Conservation (phyloP, 2,329 filamentous ascomycete species). For the Rhynchosporium graminicola region DNA sequence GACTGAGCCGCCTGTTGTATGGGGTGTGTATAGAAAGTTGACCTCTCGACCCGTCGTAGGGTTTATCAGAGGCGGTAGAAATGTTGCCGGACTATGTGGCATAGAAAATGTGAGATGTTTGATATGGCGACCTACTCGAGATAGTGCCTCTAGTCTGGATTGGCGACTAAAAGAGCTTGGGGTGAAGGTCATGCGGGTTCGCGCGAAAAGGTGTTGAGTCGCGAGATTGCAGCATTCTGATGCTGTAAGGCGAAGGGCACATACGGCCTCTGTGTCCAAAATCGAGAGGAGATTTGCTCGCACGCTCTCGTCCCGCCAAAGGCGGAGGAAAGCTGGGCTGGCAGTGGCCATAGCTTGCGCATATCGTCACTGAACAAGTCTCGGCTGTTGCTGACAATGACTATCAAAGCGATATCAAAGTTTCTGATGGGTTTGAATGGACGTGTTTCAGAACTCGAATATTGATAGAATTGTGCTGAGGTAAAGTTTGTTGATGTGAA, state of each 20-base stretch:
- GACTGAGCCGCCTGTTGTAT: slow-evolving; percentile 63
- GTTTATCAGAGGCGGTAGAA: slow-evolving; percentile 81
- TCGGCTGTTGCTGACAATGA: slow-evolving; percentile 18
- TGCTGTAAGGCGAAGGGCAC: slow-evolving; percentile 64
- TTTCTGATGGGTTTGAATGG: slow-evolving; percentile 3
- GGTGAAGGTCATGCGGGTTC: slow-evolving; percentile 69
- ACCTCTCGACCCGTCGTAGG: slow-evolving; percentile 75
- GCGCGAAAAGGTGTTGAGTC: slow-evolving; percentile 68
- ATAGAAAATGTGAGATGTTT: slow-evolving; percentile 77
- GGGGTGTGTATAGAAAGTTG: slow-evolving; percentile 79
- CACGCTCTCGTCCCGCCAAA: slow-evolving; percentile 40
- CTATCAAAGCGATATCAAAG: slow-evolving; percentile 4
- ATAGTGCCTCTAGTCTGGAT: slow-evolving; percentile 70
- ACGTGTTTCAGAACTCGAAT: not conserved
- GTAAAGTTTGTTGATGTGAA: slow-evolving; percentile 9
- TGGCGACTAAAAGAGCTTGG: slow-evolving; percentile 75
- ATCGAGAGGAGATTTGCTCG: slow-evolving; percentile 35
- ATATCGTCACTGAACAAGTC: slow-evolving; percentile 31
- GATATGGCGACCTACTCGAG: slow-evolving; percentile 76
- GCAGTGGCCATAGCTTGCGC: slow-evolving; percentile 40
- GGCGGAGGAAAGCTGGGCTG: slow-evolving; percentile 37
- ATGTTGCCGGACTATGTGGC: slow-evolving; percentile 75
- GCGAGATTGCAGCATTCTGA: slow-evolving; percentile 70
- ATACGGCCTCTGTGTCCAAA: slow-evolving; percentile 43
- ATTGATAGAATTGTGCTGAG: not conserved